Base-by-base conservation (phyloP, 202 grass and related monocot species). In the Panicum virgatum region DNA sequence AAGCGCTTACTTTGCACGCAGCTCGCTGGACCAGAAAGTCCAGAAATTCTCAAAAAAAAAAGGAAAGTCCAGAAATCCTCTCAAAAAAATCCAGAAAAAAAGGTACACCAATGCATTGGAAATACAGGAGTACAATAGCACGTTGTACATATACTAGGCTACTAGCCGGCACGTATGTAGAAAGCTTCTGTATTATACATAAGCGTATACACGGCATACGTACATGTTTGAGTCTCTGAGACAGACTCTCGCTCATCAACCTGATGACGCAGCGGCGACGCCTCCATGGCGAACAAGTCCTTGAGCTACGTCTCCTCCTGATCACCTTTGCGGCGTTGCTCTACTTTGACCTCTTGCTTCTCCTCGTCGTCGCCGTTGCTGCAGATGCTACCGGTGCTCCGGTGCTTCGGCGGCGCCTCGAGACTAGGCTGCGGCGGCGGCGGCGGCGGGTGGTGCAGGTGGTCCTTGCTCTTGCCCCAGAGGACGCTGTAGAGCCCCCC, bases 381-480 rank as follows among this genome's bases (percentile, higher is more conserved):
- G 42, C 13, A 37, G 18, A 0, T 10, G 12, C 2, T 15, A 15
- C 39, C 43, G 13, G 40, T 20, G 52, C 6, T 5, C 3, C 15
- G 70, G 6, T 36, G 6, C 20, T 73, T 73, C 10, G 11, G 47
- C 10, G 11, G 47, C 1, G 19, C 19, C 47, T 69, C 40, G 22
- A 18, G 40, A 27, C 6, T 27, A 60, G 5, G 22, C 9, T 11
- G 5, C 0, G 15, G 5, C 47, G 2, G 15, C 48, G 5, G 1
- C 14, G 15, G 47, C 47, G 16, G 16, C 47, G 47, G 6, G n/a
- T 8, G 40, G 22, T 34, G 50, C 11, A 23, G 54, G 45, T 56
- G 67, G 30, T 93, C 91, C 81, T 44, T 90, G 76, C 72, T 82
- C 61, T 93, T 93, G 20, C 85, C 91, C 91, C 91, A 93, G 78